Evolutionary conservation across 805 yeast genomes (phyloP).

Genomic region (Candida tammaniensis): DNA sequence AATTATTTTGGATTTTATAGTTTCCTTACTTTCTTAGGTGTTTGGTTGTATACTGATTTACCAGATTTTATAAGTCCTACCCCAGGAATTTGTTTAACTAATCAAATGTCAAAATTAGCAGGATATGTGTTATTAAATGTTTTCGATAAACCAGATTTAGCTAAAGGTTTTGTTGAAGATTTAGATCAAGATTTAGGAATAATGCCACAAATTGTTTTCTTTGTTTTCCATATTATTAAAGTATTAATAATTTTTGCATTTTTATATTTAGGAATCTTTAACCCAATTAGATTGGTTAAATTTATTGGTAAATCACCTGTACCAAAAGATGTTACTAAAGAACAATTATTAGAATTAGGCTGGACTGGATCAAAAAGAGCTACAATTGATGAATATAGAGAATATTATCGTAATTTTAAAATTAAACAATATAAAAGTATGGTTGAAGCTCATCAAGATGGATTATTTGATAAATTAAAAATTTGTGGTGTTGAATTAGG

Average conservation of each 20-base stretch:
- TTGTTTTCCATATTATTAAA: slow-evolving; percentile 70
- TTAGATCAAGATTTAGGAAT: slow-evolving; percentile 35
- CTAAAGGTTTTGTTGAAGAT: slow-evolving; percentile 50
- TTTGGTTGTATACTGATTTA: slow-evolving; percentile 90
- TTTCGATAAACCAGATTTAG: slow-evolving; percentile 42
- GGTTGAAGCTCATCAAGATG: slow-evolving; percentile 71
- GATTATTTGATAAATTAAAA: slow-evolving; percentile 57
- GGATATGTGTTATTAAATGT: slow-evolving; percentile 18
- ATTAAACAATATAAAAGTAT: slow-evolving; percentile 71
- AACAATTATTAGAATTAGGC: slow-evolving; percentile 64
- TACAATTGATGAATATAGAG: slow-evolving; percentile 66
- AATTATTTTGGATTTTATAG: slow-evolving; percentile 43
- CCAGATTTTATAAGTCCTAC: slow-evolving; percentile 90
- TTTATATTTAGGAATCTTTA: slow-evolving; percentile 69
- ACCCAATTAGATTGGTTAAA: slow-evolving; percentile 54
- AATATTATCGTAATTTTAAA: slow-evolving; percentile 59
- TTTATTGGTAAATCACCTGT: slow-evolving; percentile 27
- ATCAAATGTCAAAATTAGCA: slow-evolving; percentile 39
- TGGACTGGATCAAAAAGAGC: slow-evolving; percentile 94
- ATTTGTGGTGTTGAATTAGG: slow-evolving; percentile 61
- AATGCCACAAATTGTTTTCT: slow-evolving; percentile 63
- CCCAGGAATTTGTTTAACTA: slow-evolving; percentile 82
- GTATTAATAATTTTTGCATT: slow-evolving; percentile 51
- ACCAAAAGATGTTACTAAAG: slow-evolving; percentile 40
- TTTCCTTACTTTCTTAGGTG: slow-evolving; percentile 39